Evolutionary conservation across 179 eudicot genomes (phyloP), one percentile per base, ranked within the genome.

Genomic region (Silene noctiflora): DNA sequence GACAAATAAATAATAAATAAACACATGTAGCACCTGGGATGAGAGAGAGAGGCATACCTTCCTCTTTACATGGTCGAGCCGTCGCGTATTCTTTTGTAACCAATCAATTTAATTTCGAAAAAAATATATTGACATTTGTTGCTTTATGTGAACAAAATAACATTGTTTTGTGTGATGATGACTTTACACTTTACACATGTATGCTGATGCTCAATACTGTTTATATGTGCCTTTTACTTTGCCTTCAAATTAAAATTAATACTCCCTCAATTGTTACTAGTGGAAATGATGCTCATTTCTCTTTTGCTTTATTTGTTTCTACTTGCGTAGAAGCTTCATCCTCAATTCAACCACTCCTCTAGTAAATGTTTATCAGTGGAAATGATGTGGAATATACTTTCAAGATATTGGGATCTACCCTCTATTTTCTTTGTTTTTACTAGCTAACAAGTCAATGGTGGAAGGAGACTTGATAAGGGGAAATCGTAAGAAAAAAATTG

Each of bases 11-110:
- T 33, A 31, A 31, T 20, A 62, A 56, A n/a, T 20, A 62, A 56
- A n/a, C 29, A 39, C 55, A 64, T 24, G 21, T 8, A 31, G 29
- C 56, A 76, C 78, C 67, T 44, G 53, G 75, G 70, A 29, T 31
- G 70, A 48, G 51, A 39, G 46, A 39, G 46, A 35, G 42, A 6
- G 42, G 42, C 42, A 5, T 35, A 35, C n/a, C 63, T 46, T 56
- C 81, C 76, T 72, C 77, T 78, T 73, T 79, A 79, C 81, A 74
- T 74, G 81, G 73, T 67, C 81, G 81, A 79, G 70, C 29, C 72
- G 53, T 79, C 81, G 81, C 81, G 77, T 79, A 58, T 74, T 55
- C 69, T 56, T 4, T 25, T 16, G 2, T 46, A 21, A n/a, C 77
- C 73, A 78, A 78, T 78, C 35, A 62, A 61, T 19, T 21, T 22